Evolutionary conservation across 2,329 filamentous ascomycete species (phyloP).

Genomic region (Xylaria polymorpha): DNA sequence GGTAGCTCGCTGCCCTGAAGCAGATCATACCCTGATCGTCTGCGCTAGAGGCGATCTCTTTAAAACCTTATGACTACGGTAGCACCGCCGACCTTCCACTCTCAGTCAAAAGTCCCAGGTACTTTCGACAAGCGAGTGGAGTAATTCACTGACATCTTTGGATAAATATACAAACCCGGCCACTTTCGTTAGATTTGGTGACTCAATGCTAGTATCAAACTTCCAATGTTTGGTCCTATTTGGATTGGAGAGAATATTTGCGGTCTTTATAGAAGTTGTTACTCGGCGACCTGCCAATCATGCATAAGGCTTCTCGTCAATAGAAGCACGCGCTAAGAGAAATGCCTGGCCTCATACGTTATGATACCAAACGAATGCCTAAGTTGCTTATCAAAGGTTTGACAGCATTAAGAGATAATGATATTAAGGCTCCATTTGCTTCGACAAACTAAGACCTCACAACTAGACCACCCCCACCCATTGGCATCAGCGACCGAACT

Average conservation of each 20-base stretch:
- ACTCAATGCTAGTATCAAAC: neutral
- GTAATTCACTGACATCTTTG: neutral
- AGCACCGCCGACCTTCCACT: conserved; percentile 12
- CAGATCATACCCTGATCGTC: conserved; percentile 35
- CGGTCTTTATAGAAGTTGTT: neutral
- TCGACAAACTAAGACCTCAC: neutral
- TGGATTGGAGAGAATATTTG: neutral
- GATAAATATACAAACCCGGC: neutral
- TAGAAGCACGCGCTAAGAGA: neutral
- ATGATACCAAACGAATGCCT: neutral
- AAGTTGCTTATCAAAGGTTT: conserved; percentile 10
- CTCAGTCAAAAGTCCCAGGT: conserved; percentile 8
- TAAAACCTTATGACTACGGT: conserved; percentile 24
- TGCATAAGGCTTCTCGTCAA: neutral
- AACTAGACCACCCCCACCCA: neutral
- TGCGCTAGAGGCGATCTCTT: conserved; percentile 16
- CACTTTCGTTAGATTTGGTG: neutral
- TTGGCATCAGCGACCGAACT: neutral
- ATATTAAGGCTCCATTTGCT: neutral
- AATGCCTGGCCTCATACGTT: neutral
- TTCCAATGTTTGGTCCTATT: neutral
- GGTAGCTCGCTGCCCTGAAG: conserved; percentile 13
- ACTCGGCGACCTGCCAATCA: conserved; percentile 2
- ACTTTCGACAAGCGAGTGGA: conserved; percentile 1
- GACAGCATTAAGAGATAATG: neutral